Evolutionary conservation across 495 filamentous ascomycete genomes (phyloP), one percentile per base, ranked within the genome.

Genomic region (Staphylotrichum longicolle): DNA sequence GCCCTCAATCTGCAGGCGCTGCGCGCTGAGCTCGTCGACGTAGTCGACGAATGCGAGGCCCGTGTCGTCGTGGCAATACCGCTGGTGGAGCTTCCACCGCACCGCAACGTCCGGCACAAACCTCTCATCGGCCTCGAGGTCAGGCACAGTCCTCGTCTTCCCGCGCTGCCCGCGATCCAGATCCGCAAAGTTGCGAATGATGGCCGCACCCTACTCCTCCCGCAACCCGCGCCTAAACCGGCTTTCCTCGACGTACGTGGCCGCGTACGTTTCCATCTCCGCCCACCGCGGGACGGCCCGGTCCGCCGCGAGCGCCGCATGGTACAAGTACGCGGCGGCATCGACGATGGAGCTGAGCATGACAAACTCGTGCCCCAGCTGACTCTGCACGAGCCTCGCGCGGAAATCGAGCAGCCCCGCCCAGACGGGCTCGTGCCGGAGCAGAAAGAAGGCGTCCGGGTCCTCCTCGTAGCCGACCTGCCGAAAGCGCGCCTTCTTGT

Each of bases 341-440:
- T 65, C 60, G 1, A 71, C 60, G 20, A 65, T 35, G 49, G 57
- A 32, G 48, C 59, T 54, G 15, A 63, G 44, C 33, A 27, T 59
- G 30, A 58, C 45, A 50, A 69, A 67, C 20, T 55, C 59, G n/a
- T 62, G 58, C 1, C 68, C 68, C 52, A 71, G 40, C 30, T 68
- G 60, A 44, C 68, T 67, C 27, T 66, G 63, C 6, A 63, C 64
- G 14, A 74, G 59, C 47, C 50, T 61, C 7, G 54, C 68, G n/a
- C 68, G 70, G 51, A 72, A 66, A 14, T 61, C 60, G 10, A 74
- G 67, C 5, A 72, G 57, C 0, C 72, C 66, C 7, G 68, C 54
- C 53, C 63, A 68, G 0, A 73, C 49, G 1, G 72, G 72, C 14
- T 74, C 65, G 10, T 63, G 58, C 30, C 65, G 53, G 4, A 72